Evolutionary conservation across 129 eudicot species (phyloP), one percentile per base, ranked within the genome.

Genomic region (Helianthus tuberosus): DNA sequence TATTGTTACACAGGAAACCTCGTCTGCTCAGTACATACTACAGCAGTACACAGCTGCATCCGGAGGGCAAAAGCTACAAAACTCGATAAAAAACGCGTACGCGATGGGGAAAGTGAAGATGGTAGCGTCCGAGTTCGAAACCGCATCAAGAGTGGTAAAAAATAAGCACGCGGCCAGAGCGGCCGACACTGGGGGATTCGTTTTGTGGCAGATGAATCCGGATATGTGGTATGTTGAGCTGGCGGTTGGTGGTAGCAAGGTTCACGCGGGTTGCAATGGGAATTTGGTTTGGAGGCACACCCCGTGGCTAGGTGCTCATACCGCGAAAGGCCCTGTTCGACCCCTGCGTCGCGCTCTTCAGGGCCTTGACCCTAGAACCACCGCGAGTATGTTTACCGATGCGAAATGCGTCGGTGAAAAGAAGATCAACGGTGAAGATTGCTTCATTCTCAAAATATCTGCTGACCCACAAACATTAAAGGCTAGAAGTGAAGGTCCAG

Each of bases 171-270:
- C 77, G 10, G 78, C 80, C 10, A 67, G 87, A 79, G 90, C 81
- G 23, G 92, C 96, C 0, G 97, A 91, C 75, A 69, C 90, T 0
- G 96, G 97, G 4, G 96, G 97, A 1, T 91, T 91, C 69, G 89
- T 91, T 8, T 81, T 91, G 3, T 91, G 97, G 97, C 97, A 91
- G 71, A 91, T 91, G 97, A 84, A 88, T 68, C 95, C 97, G 2
- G 90, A 86, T 39, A 91, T 88, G 97, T 91, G 97, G 97, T 91
- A 91, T 66, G 96, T 91, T 2, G 97, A 91, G 78, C 90, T 91
- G 16, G 92, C 97, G 5, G 97, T 91, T 51, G 97, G 97, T 11
- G 96, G 90, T 27, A 91, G 97, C 87, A 91, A 91, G 79, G 92
- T 91, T 60, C 97, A 86, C 15, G 97, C 97, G 0, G 97, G 97